Evolutionary conservation across 805 yeast genomes (phyloP).

Genomic region (Diddensiella caesifluorescens): DNA sequence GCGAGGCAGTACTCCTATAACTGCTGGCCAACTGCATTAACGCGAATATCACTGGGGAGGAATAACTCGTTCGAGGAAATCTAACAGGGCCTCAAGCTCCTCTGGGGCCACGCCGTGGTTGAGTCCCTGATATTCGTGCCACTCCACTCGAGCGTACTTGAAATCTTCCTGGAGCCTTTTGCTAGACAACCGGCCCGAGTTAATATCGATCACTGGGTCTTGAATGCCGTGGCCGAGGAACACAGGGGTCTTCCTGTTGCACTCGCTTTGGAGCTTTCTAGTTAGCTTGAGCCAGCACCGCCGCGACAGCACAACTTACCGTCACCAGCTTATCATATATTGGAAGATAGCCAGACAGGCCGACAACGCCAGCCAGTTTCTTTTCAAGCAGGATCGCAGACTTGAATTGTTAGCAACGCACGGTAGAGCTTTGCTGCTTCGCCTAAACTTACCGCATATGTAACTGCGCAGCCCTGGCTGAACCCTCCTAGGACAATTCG

Average conservation of each 20-base stretch:
- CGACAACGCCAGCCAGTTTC: slow-evolving; percentile 73
- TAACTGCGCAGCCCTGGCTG: slow-evolving; percentile 86
- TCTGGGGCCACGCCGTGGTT: slow-evolving; percentile 63
- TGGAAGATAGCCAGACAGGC: slow-evolving; percentile 70
- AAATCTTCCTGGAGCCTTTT: slow-evolving; percentile 42
- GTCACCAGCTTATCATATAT: slow-evolving; percentile 18
- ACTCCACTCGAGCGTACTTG: slow-evolving; percentile 41
- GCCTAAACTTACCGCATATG: slow-evolving; percentile 36
- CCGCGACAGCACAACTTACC: slow-evolving; percentile 13
- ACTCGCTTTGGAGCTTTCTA: slow-evolving; percentile 1
- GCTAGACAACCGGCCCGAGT: slow-evolving; percentile 38
- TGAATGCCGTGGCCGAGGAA: slow-evolving; percentile 84
- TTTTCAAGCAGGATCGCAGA: slow-evolving; percentile 27
- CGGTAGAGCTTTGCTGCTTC: not conserved
- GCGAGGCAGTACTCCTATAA: too few species aligned
- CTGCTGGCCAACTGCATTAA: too few species aligned
- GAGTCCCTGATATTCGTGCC: slow-evolving; percentile 55
- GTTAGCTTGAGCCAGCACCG: not conserved
- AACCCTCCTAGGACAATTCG: slow-evolving; percentile 91
- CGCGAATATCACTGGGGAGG: too few species aligned
- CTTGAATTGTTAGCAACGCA: slow-evolving; percentile 1
- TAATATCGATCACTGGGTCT: slow-evolving; percentile 58
- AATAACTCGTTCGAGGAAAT: slow-evolving; percentile 39
- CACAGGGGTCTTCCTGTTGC: slow-evolving; percentile 61
- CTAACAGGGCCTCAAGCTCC: slow-evolving; percentile 54